Evolutionary conservation across 768 basidiomycete species (phyloP).

Genomic region (Suillus discolor): DNA sequence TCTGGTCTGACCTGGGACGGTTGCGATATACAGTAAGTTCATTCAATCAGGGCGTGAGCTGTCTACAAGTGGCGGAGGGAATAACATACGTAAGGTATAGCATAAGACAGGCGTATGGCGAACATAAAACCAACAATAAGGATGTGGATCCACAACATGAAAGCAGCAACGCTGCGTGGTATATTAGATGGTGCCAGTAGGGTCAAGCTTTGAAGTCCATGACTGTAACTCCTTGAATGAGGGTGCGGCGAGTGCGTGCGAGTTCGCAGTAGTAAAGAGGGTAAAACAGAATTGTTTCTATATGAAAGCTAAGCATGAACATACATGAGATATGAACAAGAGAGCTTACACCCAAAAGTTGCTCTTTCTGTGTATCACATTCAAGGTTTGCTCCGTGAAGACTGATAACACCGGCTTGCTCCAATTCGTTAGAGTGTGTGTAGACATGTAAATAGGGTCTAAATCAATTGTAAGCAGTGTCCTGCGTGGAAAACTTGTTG

Average conservation of each 20-base stretch:
- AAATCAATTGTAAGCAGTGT: constrained; percentile 11
- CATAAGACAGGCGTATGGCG: constrained; percentile 21
- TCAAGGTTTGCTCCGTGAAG: constrained; percentile 84
- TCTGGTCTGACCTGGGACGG: background rate
- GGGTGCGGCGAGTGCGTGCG: constrained; percentile 84
- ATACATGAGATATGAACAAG: background rate
- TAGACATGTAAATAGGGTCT: constrained; percentile 94
- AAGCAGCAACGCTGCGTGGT: constrained; percentile 5
- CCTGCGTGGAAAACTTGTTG: background rate
- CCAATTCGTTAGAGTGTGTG: constrained; percentile 78
- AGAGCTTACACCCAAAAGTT: constrained; percentile 76
- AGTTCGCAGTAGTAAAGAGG: constrained; percentile 90
- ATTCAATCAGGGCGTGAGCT: background rate
- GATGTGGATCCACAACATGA: background rate
- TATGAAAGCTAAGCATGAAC: constrained; percentile 10
- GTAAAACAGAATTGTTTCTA: constrained; percentile 89
- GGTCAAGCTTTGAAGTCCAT: constrained; percentile 86
- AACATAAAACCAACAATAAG: constrained; percentile 21
- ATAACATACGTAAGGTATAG: constrained; percentile 29
- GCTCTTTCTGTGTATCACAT: constrained; percentile 84
- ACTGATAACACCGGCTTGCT: constrained; percentile 83
- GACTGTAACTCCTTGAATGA: constrained; percentile 80
- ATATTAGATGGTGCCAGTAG: constrained; percentile 63
- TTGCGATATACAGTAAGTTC: background rate
- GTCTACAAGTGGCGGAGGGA: constrained; percentile 2